A percentile compares a stretch with the other conserved stretches of the same genome.
phyloP scores from a whole-genome alignment of 2,329 filamentous ascomycete genomes.

The Plectosphaerella sp. region DNA sequence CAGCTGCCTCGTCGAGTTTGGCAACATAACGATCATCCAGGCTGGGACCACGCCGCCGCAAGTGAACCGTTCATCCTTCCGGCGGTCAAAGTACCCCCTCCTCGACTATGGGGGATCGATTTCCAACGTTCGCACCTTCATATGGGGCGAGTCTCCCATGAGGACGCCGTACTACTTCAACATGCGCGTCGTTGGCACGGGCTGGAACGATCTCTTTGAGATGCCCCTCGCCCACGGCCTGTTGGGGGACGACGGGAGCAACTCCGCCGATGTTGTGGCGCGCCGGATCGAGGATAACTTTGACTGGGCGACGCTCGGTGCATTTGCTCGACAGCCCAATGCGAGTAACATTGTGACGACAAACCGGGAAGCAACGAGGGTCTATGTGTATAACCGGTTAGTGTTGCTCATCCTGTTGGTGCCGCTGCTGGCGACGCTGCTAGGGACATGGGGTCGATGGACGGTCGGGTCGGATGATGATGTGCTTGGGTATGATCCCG shows the following conservation, averaged over 20 bases:
- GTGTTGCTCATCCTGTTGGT: constrained; percentile 9
- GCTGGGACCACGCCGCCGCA: constrained; percentile 5
- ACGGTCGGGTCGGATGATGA: constrained; percentile 1
- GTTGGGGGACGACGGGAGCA: constrained; percentile 5
- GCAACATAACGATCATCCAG: constrained; percentile 9
- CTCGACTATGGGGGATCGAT: neutral
- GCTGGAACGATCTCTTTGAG: too few species aligned
- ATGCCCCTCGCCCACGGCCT: constrained; percentile 3
- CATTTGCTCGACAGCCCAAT: constrained; percentile 8
- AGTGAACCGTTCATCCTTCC: constrained; percentile 4
- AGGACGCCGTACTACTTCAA: constrained; percentile 7
- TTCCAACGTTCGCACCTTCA: neutral
- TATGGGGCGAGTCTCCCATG: constrained; percentile 5
- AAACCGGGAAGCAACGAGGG: neutral
- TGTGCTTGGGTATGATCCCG: too few species aligned
- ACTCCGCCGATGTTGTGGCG: constrained; percentile 7
- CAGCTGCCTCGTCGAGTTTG: constrained; percentile 7
- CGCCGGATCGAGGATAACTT: constrained; percentile 10
- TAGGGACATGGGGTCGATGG: constrained; percentile 9
- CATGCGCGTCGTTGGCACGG: neutral
- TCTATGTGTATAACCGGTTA: constrained; percentile 7
- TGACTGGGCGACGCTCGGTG: constrained; percentile 11
- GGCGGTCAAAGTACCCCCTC: too few species aligned
- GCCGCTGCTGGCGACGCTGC: constrained; percentile 6
- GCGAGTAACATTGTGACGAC: constrained; percentile 5